Evolutionary conservation across 208 protist genomes (phyloP).

Genomic region (Leishmania amazonensis): DNA sequence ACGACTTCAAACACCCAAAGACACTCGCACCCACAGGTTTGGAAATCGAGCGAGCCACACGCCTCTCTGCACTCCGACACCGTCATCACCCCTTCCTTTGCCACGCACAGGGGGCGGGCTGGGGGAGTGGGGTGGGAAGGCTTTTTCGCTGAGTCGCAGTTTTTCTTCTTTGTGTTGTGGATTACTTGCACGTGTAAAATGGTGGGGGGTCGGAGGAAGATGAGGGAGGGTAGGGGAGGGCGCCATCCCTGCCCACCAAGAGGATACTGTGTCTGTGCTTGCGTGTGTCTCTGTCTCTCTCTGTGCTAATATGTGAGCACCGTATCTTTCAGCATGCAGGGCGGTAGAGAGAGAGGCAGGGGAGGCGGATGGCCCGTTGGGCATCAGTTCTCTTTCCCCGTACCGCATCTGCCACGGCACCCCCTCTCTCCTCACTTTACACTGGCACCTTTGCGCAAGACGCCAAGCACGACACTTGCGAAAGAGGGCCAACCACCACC

Average conservation of each 20-base stretch:
- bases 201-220: not conserved
- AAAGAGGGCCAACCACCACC: not conserved
- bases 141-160: not conserved
- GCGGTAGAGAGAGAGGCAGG: not conserved
- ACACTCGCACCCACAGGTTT: not conserved
- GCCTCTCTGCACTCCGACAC: not conserved
- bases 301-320: not conserved
- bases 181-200: not conserved
- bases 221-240: not conserved
- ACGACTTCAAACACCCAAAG: too few relatives aligned
- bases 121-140: not conserved
- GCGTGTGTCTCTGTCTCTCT: not conserved
- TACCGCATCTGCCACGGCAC: not conserved
- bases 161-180: not conserved
- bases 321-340: not conserved
- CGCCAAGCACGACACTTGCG: not conserved
- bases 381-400: not conserved
- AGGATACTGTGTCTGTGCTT: not conserved
- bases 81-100: not conserved
- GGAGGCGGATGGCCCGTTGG: not conserved
- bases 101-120: not conserved
- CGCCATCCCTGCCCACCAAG: not conserved
- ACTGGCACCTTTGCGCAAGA: not conserved
- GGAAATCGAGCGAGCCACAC: not conserved
- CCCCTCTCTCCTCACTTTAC: not conserved